Evolutionary conservation across 169 alveolate species (phyloP), one percentile per base, ranked within the genome.

Genomic region (Plasmodium ovale): DNA sequence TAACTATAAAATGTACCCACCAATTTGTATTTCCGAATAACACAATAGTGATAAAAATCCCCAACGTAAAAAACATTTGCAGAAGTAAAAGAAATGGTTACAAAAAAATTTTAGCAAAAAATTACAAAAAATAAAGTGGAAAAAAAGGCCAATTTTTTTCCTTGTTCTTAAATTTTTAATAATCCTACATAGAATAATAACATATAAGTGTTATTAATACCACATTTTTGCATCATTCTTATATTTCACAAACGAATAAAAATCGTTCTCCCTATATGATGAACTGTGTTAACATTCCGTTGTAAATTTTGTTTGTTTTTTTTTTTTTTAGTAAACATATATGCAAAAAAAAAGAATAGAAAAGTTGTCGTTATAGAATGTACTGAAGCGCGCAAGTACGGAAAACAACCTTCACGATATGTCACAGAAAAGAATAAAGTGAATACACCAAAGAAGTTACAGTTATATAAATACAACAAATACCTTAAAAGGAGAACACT

Each of bases 391-490:
- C 71, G 95, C 21, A 94, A 92, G 44, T 89, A 72, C 6, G 96
- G 96, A 12, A 47, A 88, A 44, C 95, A 87, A 21, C 95, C 96
- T 12, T 92, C 96, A 33, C 67, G 96, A 31, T 94, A 94, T 69
- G 92, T 89, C 53, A 92, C 96, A 14, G 92, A 93, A 42, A 94
- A 94, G 53, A 94, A 94, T 87, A 94, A 92, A 91, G 93, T 90
- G 37, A 94, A 94, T 73, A 94, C 95, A 33, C 96, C 96, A 44
- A 91, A 92, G 51, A 88, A 94, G 19, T 73, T 94, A 60, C 95
- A 94, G 77, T 88, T 94, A 44, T 92, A 92, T 94, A 94, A 94
- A 54, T 94, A 94, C 58, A 94, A 94, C 74, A 94, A 92, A 91
- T 94, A 94, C 68, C 93, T 92, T 72, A 91, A 92, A 56, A 91